Conservation (phyloP, 164 flowering plant species). For the Protea cynaroides region DNA sequence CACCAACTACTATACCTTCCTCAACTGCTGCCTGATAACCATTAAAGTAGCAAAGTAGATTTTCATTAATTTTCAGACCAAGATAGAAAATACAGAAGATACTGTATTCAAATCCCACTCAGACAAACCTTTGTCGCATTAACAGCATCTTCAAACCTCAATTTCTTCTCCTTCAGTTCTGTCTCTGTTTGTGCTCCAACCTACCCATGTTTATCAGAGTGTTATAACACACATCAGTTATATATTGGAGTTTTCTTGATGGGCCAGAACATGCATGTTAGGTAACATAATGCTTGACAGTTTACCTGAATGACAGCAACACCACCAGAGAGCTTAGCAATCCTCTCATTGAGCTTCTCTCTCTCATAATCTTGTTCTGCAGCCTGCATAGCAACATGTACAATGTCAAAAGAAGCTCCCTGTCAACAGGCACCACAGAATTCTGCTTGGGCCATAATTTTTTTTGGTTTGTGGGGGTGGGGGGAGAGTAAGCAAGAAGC, state of each 20-base stretch:
- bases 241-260: not conserved
- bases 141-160: slow-evolving; percentile 98
- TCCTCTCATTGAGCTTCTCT: slow-evolving; percentile 92
- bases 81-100: not conserved
- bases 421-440: not conserved
- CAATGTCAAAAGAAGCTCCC: not conserved
- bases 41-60: not conserved
- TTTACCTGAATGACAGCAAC: slow-evolving; percentile 93
- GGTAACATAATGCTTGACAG: not conserved
- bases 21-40: slow-evolving; percentile 89
- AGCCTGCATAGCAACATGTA: slow-evolving; percentile 33
- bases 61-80: not conserved
- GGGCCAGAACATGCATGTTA: not conserved
- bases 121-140: slow-evolving; percentile 87
- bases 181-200: slow-evolving; percentile 99
- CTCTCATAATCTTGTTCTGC: slow-evolving; percentile 94
- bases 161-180: slow-evolving; percentile 89
- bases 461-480: no score
- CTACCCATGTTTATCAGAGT: slow-evolving; percentile 25
- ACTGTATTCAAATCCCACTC: not conserved
- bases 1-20: slow-evolving; percentile 96
- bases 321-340: slow-evolving; percentile 96
- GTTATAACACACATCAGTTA: not conserved
- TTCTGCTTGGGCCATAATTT: no score
- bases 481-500: not conserved